Evolutionary conservation across 2,329 filamentous ascomycete species (phyloP).

Genomic region (Penicillium polonicum): DNA sequence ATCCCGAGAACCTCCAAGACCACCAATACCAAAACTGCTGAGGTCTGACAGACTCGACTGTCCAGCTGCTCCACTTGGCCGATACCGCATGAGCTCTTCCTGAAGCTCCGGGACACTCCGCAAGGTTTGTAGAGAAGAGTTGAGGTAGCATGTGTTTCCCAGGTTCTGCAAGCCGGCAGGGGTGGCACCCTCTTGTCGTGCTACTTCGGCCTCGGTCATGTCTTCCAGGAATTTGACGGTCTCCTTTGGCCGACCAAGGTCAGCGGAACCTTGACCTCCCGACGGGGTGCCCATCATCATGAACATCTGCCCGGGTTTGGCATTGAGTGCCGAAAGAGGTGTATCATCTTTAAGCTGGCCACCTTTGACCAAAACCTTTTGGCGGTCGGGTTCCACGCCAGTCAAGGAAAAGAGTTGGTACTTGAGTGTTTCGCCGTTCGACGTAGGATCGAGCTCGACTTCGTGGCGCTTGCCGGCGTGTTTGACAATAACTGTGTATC

Average conservation of each 20-base stretch:
- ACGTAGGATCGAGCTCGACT: conserved; percentile 80
- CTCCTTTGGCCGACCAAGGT: conserved; percentile 72
- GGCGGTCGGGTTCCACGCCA: conserved; percentile 90
- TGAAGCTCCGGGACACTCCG: conserved; percentile 89
- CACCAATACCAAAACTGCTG: conserved; percentile 57
- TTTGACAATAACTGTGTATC: conserved; percentile 74
- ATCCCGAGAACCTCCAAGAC: conserved; percentile 63
- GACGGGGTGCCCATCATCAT: conserved; percentile 97
- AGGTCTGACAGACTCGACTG: conserved; percentile 45
- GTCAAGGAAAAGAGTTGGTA: conserved; percentile 93
- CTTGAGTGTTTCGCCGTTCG: conserved; percentile 90
- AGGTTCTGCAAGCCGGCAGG: conserved; percentile 88
- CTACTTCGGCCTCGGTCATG: conserved; percentile 92
- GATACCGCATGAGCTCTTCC: conserved; percentile 68
- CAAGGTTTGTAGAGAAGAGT: conserved; percentile 92
- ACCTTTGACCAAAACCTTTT: conserved; percentile 93
- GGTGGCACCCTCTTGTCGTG: conserved; percentile 76
- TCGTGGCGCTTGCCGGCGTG: conserved; percentile 95
- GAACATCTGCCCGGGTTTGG: conserved; percentile 82
- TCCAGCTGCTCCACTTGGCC: conserved; percentile 33
- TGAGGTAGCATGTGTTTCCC: conserved; percentile 98
- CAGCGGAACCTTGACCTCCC: conserved; percentile 56
- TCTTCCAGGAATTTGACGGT: conserved; percentile 89
- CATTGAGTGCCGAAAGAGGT: conserved; percentile 75
- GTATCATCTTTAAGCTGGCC: conserved; percentile 95